phyloP scores from a whole-genome alignment of 2,329 filamentous ascomycete genomes.

The Drechslerella dactyloides region DNA sequence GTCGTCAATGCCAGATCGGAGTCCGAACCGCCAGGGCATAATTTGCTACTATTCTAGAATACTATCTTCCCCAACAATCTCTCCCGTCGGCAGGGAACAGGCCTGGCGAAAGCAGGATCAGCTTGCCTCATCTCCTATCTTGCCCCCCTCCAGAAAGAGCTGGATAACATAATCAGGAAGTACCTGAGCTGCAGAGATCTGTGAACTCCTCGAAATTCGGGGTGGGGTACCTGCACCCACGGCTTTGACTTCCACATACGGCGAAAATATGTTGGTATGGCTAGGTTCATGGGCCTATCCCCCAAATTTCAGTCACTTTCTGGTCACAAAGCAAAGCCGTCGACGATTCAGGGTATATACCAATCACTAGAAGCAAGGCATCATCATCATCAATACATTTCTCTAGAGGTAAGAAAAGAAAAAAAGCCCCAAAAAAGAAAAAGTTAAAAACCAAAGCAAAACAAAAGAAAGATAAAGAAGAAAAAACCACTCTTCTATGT shows the following conservation, averaged over 20 bases:
- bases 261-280: slow-evolving; percentile 31
- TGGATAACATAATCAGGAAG: slow-evolving; percentile 8
- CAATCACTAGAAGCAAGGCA: background rate
- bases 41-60: background rate
- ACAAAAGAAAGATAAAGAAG: slow-evolving; percentile 16
- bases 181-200: slow-evolving; percentile 12
- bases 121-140: slow-evolving; percentile 11
- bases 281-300: slow-evolving; percentile 25
- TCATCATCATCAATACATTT: slow-evolving; percentile 23
- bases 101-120: background rate
- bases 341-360: slow-evolving; percentile 1
- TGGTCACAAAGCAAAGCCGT: slow-evolving; percentile 12
- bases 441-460: too few species aligned
- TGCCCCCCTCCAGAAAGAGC: slow-evolving; percentile 2
- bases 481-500: slow-evolving; percentile 43
- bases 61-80: slow-evolving; percentile 6
- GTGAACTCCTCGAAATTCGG: slow-evolving; percentile 11
- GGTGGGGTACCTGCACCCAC: slow-evolving; percentile 23
- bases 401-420: slow-evolving; percentile 4
- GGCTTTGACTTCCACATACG: slow-evolving; percentile 46
- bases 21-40: too few species aligned
- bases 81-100: background rate
- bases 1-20: background rate
- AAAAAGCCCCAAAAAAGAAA: background rate
- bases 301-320: slow-evolving; percentile 15